These are phyloP conservation scores for Phytophthora pinifolia DNA, from an alignment of 352 stramenopile species.

Conservation along the genomic window DNA sequence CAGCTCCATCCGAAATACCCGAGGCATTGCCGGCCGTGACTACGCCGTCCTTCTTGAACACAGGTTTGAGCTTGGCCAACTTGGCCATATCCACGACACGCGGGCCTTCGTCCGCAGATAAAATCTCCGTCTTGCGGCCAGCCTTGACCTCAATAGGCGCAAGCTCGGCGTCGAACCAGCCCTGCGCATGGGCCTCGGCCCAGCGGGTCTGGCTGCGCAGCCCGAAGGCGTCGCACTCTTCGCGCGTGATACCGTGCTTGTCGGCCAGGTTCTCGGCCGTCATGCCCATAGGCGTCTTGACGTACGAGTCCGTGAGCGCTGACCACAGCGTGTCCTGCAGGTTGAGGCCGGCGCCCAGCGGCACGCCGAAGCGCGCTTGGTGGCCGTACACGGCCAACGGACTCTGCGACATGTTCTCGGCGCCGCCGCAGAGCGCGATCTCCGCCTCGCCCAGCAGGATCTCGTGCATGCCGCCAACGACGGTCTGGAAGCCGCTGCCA, in stretches of 20 bases:
- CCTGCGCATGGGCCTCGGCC: slow-evolving; percentile 87
- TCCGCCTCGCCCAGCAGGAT: slow-evolving; percentile 90
- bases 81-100: slow-evolving; percentile 80
- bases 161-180: slow-evolving; percentile 95
- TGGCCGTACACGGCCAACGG: slow-evolving; percentile 93
- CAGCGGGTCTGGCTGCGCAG: slow-evolving; percentile 94
- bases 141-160: slow-evolving; percentile 91
- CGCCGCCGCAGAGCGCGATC: slow-evolving; percentile 90
- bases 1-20: slow-evolving; percentile 97
- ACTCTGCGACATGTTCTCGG: slow-evolving; percentile 96
- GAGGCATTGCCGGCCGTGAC: slow-evolving; percentile 97
- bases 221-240: slow-evolving; percentile 95
- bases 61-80: slow-evolving; percentile 92
- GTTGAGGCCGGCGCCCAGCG: slow-evolving; percentile 91
- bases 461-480: slow-evolving; percentile 91
- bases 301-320: slow-evolving; percentile 95
- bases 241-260: slow-evolving; percentile 92
- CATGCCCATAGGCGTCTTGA: slow-evolving; percentile 96
- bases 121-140: slow-evolving; percentile 86
- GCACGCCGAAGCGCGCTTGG: slow-evolving; percentile 92
- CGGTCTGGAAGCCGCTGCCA: slow-evolving; percentile 96
- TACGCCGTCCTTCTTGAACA: slow-evolving; percentile 98
- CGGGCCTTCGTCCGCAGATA: slow-evolving; percentile 78
- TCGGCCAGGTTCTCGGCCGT: slow-evolving; percentile 98
- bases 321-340: slow-evolving; percentile 97